These are phyloP conservation scores for Reticulascus tulasneorum DNA, from an alignment of 2,329 filamentous ascomycete genomes.

Conservation along the genomic window DNA sequence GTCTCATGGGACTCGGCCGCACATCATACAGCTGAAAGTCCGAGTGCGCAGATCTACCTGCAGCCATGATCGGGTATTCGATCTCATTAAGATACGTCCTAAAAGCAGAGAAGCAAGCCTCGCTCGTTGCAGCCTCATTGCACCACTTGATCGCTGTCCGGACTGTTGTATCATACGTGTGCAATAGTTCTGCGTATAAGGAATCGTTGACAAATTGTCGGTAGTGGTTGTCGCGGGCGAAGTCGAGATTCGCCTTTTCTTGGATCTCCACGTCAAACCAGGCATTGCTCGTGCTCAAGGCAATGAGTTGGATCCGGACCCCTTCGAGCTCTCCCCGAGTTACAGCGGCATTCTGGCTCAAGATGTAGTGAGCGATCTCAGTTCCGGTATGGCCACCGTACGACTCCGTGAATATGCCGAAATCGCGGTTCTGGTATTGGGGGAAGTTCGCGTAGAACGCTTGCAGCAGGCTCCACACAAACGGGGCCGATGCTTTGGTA, in stretches of 20 bases:
- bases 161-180: conserved; percentile 7
- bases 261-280: conserved; percentile 47
- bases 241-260: conserved; percentile 38
- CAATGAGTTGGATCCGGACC: conserved; percentile 43
- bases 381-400: conserved; percentile 60
- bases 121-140: too few relatives aligned
- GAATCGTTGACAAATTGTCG: conserved; percentile 18
- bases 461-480: conserved; percentile 55
- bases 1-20: too few relatives aligned
- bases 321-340: conserved; percentile 33
- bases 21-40: too few relatives aligned
- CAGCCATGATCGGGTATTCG: too few relatives aligned
- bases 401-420: conserved; percentile 49
- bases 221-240: conserved; percentile 40
- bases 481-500: conserved; percentile 41
- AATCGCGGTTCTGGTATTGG: conserved; percentile 54
- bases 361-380: conserved; percentile 50
- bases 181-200: conserved; percentile 19
- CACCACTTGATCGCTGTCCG: too few relatives aligned
- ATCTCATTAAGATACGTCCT: too few relatives aligned
- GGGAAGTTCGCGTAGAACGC: conserved; percentile 62
- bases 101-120: too few relatives aligned
- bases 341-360: conserved; percentile 53
- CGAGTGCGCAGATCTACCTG: too few relatives aligned
- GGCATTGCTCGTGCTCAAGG: conserved; percentile 55